Evolutionary conservation across 2,329 filamentous ascomycete species (phyloP).

Genomic region (Exophiala aquamarina): DNA sequence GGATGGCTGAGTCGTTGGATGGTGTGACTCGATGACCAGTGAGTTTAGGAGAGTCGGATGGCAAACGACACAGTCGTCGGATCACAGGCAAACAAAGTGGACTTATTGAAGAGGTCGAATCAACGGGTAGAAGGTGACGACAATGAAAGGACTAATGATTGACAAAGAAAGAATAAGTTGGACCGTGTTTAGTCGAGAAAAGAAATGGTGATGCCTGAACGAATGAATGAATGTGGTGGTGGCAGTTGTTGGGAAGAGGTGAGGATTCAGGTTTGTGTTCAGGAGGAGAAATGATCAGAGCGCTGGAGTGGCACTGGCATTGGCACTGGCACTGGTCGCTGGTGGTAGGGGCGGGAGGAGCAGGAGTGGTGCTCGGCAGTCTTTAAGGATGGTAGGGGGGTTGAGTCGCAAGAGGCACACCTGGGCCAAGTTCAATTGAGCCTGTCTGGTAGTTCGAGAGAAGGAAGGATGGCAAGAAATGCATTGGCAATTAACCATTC

Average conservation of each 20-base stretch:
- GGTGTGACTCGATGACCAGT: constrained; percentile 9
- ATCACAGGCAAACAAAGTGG: constrained; percentile 10
- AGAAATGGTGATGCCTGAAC: constrained; percentile 24
- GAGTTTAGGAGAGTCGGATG: constrained; percentile 7
- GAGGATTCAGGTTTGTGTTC: constrained; percentile 5
- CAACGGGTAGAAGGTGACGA: constrained; percentile 11
- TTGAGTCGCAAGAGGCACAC: too few relatives aligned
- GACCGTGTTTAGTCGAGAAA: constrained; percentile 6
- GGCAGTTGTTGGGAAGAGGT: constrained; percentile 4
- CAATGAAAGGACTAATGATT: constrained; percentile 16
- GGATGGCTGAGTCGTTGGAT: constrained; percentile 11
- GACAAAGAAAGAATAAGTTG: constrained; percentile 16
- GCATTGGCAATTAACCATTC: too few relatives aligned
- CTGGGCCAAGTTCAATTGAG: too few relatives aligned
- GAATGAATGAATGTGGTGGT: constrained; percentile 15
- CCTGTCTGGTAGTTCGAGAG: too few relatives aligned
- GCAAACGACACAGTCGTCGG: constrained; percentile 15
- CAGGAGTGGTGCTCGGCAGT: too few relatives aligned
- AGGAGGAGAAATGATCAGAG: constrained; percentile 12
- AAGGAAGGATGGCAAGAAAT: too few relatives aligned
- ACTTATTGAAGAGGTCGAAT: background rate
- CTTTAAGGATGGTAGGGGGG: too few relatives aligned
- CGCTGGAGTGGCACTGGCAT: too few relatives aligned
- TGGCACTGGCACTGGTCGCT: too few relatives aligned
- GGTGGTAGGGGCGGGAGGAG: too few relatives aligned